phyloP scores from a whole-genome alignment of 331 rosid genomes.

The Acacia pycnantha region DNA sequence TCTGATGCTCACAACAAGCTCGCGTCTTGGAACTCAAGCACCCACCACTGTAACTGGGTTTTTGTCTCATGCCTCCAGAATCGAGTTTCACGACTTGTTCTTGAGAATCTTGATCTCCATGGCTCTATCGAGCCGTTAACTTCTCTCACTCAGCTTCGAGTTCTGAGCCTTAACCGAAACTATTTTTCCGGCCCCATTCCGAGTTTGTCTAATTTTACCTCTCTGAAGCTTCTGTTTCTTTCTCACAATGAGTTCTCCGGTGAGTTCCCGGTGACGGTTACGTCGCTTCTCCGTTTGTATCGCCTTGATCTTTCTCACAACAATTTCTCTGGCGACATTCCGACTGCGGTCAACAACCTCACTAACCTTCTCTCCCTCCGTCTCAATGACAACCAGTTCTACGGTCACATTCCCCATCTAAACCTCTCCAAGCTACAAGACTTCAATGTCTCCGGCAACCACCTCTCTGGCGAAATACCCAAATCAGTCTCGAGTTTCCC shows the following conservation, averaged over 20 bases:
- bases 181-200: conserved; percentile 69
- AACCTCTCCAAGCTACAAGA: conserved; percentile 59
- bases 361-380: conserved; percentile 78
- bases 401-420: conserved; percentile 55
- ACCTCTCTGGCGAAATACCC: conserved; percentile 71
- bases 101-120: conserved; percentile 64
- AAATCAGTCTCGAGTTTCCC: conserved; percentile 56
- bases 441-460: conserved; percentile 72
- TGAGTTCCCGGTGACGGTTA: conserved; percentile 46
- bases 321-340: conserved; percentile 70
- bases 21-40: conserved; percentile 59
- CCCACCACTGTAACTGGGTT: conserved; percentile 54
- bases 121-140: conserved; percentile 62
- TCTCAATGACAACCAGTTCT: conserved; percentile 58
- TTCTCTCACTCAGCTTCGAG: conserved; percentile 67
- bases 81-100: conserved; percentile 77
- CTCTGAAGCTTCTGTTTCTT: conserved; percentile 68
- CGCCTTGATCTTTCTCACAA: conserved; percentile 89
- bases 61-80: conserved; percentile 61
- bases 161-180: conserved; percentile 80
- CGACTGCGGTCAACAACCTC: conserved; percentile 48
- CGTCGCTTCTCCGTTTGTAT: conserved; percentile 60
- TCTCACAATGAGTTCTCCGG: conserved; percentile 71
- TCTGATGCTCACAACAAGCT: conserved; percentile 63
- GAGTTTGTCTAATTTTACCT: conserved; percentile 59